phyloP scores from a whole-genome alignment of 306 rosid species.

The Cyamopsis tetragonoloba region DNA sequence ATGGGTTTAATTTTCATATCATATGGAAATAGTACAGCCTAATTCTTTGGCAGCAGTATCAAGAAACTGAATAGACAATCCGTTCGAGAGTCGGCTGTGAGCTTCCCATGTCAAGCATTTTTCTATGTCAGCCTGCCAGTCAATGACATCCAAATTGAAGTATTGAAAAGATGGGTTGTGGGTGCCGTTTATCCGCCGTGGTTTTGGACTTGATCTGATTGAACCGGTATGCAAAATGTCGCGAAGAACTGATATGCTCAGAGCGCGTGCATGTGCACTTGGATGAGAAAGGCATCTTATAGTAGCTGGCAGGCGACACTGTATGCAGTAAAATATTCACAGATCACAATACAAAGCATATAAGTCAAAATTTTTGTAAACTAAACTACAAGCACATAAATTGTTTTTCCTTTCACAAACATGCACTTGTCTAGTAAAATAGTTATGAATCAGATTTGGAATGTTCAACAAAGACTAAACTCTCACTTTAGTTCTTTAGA shows the following conservation, averaged over 20 bases:
- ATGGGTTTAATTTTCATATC: slow-evolving; percentile 33
- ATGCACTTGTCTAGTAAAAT: background rate
- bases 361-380: slow-evolving; percentile 1
- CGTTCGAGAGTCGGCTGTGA: slow-evolving; percentile 64
- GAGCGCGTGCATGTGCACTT: slow-evolving; percentile 81
- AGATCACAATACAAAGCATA: slow-evolving; percentile 15
- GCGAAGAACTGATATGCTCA: slow-evolving; percentile 91
- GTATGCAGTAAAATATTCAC: slow-evolving; percentile 33
- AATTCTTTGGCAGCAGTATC: slow-evolving; percentile 77
- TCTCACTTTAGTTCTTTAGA: too few relatives aligned
- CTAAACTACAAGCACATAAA: background rate
- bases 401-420: background rate
- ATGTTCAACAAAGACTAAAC: background rate
- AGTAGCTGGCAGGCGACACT: slow-evolving; percentile 91
- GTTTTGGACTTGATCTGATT: slow-evolving; percentile 43
- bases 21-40: slow-evolving; percentile 63
- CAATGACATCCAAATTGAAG: slow-evolving; percentile 51
- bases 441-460: background rate
- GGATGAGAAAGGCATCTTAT: slow-evolving; percentile 84
- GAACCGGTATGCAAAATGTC: slow-evolving; percentile 69
- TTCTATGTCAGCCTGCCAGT: slow-evolving; percentile 84
- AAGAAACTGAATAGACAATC: slow-evolving; percentile 64
- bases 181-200: slow-evolving; percentile 42
- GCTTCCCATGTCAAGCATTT: slow-evolving; percentile 92
- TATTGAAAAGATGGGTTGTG: slow-evolving; percentile 45